A percentile compares a stretch with the other conserved stretches of the same genome.
Conservation (phyloP, 805 yeast species). For the Komagataella mondaviorum region DNA sequence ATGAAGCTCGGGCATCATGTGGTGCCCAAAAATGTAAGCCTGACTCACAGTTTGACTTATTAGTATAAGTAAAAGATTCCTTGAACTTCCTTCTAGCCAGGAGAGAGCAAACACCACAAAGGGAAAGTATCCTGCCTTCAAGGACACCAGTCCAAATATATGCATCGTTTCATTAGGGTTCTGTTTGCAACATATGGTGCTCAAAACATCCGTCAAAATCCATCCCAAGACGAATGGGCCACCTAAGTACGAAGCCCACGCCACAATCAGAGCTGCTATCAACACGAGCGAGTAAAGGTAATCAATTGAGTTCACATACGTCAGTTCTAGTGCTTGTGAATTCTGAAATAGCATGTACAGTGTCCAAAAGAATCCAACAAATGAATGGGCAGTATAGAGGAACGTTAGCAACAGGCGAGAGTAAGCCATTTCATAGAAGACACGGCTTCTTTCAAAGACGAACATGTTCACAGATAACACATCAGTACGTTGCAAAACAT, state of each 20-base stretch:
- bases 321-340: conserved; percentile 24
- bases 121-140: conserved; percentile 30
- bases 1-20: conserved; percentile 24
- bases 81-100: conserved; percentile 8
- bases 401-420: conserved; percentile 23
- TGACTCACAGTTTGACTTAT: conserved; percentile 31
- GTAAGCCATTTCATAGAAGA: conserved; percentile 22
- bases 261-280: conserved; percentile 15
- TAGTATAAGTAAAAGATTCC: conserved; percentile 7
- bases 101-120: conserved; percentile 19
- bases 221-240: conserved; percentile 23
- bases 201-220: conserved; percentile 20
- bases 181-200: conserved; percentile 33
- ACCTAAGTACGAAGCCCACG: conserved; percentile 15
- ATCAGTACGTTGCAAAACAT: conserved; percentile 20
- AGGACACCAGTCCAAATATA: conserved; percentile 24
- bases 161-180: conserved; percentile 25
- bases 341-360: conserved; percentile 22
- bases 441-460: conserved; percentile 22
- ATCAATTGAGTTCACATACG: conserved; percentile 17
- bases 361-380: conserved; percentile 19
- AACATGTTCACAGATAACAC: conserved; percentile 17
- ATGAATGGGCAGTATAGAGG: conserved; percentile 25
- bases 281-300: conserved; percentile 24
- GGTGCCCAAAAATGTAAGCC: conserved; percentile 22